Evolutionary conservation across 2,329 filamentous ascomycete genomes (phyloP).

Genomic region (Sporothrix inflata): DNA sequence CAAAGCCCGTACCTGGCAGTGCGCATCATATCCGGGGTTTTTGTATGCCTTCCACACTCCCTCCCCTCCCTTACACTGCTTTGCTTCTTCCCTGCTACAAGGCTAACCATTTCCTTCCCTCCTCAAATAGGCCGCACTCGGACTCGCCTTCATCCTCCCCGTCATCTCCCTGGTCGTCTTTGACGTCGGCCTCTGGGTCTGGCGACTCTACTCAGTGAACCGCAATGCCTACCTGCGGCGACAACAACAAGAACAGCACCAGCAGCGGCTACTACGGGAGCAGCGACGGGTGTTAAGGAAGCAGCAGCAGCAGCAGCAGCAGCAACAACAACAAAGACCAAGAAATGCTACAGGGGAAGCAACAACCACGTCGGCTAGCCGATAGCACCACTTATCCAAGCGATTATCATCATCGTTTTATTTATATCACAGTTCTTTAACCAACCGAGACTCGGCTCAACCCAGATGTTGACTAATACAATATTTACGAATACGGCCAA

Average conservation of each 20-base stretch:
- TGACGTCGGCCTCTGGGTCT: conserved; percentile 58
- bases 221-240: conserved; percentile 19
- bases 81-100: not conserved
- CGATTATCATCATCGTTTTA: not conserved
- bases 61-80: not conserved
- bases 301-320: conserved; percentile 11
- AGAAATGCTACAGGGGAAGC: not conserved
- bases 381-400: not conserved
- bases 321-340: not conserved
- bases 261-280: not conserved
- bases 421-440: not conserved
- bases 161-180: conserved; percentile 53
- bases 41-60: conserved; percentile 29
- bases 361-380: not conserved
- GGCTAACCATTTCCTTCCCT: conserved; percentile 18
- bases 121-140: conserved; percentile 46
- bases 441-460: not conserved
- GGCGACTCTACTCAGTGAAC: conserved; percentile 46
- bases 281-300: not conserved
- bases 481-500: not conserved
- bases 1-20: conserved; percentile 27
- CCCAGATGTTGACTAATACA: not conserved
- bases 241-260: conserved; percentile 24
- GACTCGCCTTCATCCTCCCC: conserved; percentile 52
- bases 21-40: conserved; percentile 34